Base-by-base conservation (phyloP, 2,329 filamentous ascomycete genomes). In the Mycogone perniciosa region DNA sequence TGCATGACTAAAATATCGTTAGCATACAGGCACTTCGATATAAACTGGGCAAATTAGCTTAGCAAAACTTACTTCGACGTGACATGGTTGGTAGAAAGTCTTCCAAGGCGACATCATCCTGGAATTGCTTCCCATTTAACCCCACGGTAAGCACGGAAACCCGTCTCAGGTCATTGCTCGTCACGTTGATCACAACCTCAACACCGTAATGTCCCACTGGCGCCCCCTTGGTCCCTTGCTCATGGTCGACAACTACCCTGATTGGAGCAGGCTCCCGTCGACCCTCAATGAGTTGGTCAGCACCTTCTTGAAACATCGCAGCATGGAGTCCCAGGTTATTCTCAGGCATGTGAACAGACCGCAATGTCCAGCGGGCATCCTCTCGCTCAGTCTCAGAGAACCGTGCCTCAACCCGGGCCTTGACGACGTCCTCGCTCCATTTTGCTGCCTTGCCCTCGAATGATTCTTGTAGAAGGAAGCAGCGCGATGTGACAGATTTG, bases 331-430 rank as follows among this genome's bases (percentile, higher is more conserved):
- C 78, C 7, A 85, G 67, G 48, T 76, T 78, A 52, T 71, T 77
- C 61, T 84, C 85, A 35, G 78, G 76, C 64, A 83, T 78, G 52
- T 77, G 80, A 10, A 82, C 78, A 20, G 84, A 86, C 35, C 89
- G 81, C 31, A 95, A 78, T 31, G 87, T 87, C 90, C 89, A 96
- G 59, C 80, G 82, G 11, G 84, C 77, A 52, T 85, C 81, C 65
- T 96, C 89, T 52, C 91, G 82, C 70, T 96, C 89, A n/a, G 74
- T 67, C 64, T 96, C 90, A 0, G 87, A 73, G 61, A 95, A 96
- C 8, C 91, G 81, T 5, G 84, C 86, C 68, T 96, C 92, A 10
- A 96, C 82, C 56, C 85, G 83, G 7, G 91, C 90, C 69, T 92
- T 95, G 44, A 84, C 82, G 9, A 96, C 76, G 57, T 97, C 93